Base-by-base conservation (phyloP, 352 stramenopile genomes). In the Globisporangium radiosum region DNA sequence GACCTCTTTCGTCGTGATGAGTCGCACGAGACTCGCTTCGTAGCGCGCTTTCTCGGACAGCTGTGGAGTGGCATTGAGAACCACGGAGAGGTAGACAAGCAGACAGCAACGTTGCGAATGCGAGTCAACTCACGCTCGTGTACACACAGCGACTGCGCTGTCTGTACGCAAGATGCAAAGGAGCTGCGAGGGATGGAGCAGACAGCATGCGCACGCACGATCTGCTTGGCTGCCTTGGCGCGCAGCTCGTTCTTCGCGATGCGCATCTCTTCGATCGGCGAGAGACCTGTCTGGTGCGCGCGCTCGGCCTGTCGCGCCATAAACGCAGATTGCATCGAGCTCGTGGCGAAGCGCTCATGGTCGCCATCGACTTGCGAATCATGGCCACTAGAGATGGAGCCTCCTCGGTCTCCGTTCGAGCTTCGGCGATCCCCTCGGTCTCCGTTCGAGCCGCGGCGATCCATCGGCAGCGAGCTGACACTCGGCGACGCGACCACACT, bases 181-280 rank as follows among this genome's bases (percentile, higher is more conserved):
- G 25, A 3, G 25, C 25, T 33, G 25, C 2, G 25, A 33, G 25
- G 25, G 25, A 33, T 33, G 25, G 25, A 33, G 25, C 25, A 33
- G 25, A 33, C 36, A 51, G 8, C 15, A 47, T 45, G 25, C 4
- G 7, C 51, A 60, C 66, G 36, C 37, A 84, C 75, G 52, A 88
- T 56, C 19, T 85, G 75, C 3, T 74, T 71, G 7, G 81, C 81
- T 2, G 75, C 84, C 45, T 90, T 91, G 9, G 81, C 83, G 0
- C 81, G 81, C 45, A 91, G 57, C 64, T 93, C 83, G 59, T 87
- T 87, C 59, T 93, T 78, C n/a, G 75, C 84, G 47, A 91, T 69
- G 14, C 75, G 78, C 79, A 93, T 90, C 52, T 93, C 84, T 59
- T 92, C 81, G 49, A 93, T 93, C 0, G 84, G 81, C n/a, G 84